phyloP scores from a whole-genome alignment of 2,329 filamentous ascomycete genomes.

The Rhexocercosporidium sp. region DNA sequence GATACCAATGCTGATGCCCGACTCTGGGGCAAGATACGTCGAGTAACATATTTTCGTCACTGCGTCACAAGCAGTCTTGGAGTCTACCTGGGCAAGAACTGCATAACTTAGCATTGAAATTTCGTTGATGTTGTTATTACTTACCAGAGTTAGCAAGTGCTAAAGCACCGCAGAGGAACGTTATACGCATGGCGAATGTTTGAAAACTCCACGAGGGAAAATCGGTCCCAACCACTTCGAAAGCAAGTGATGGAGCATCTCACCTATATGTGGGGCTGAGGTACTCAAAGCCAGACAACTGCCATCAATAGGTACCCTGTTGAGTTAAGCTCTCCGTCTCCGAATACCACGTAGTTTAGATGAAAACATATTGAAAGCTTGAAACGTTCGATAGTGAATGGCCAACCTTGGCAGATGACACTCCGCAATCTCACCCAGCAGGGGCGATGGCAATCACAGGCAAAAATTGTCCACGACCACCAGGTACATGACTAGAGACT shows the following conservation, averaged over 20 bases:
- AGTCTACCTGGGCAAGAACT: slow-evolving; percentile 24
- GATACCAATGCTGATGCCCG: slow-evolving; percentile 18
- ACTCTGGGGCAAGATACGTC: slow-evolving; percentile 13
- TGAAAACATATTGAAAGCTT: slow-evolving; percentile 7
- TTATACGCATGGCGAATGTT: slow-evolving; percentile 1
- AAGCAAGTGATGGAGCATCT: background rate
- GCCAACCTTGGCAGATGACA: slow-evolving; percentile 3
- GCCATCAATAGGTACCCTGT: background rate
- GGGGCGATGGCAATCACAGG: background rate
- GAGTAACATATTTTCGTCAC: slow-evolving; percentile 24
- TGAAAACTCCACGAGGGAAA: background rate
- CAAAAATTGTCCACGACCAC: background rate
- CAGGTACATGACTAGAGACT: background rate
- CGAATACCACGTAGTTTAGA: background rate
- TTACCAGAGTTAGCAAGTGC: slow-evolving; percentile 8
- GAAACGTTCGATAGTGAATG: background rate
- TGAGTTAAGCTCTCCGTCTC: background rate
- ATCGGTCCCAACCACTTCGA: background rate
- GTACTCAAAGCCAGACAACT: background rate
- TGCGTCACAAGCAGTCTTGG: slow-evolving; percentile 17
- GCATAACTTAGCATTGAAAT: background rate
- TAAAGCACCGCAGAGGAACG: background rate
- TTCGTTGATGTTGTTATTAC: background rate
- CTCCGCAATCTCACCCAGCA: background rate
- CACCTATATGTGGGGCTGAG: background rate